A percentile compares a stretch with the other conserved stretches of the same genome.
phyloP scores from a whole-genome alignment of 106 monocot species.

The Ottelia alismoides region DNA sequence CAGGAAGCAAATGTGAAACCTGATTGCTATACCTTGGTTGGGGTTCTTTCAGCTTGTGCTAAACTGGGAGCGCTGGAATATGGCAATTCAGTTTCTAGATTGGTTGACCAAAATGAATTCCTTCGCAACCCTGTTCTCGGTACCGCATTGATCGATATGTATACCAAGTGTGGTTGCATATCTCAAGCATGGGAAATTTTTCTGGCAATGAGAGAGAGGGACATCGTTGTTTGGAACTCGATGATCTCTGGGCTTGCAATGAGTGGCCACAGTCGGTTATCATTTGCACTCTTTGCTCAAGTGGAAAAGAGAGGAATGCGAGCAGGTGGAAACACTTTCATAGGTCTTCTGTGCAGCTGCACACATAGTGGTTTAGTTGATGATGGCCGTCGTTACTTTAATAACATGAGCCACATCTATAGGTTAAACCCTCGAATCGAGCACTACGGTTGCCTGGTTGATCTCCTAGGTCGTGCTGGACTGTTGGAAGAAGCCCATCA shows the following conservation, averaged over 20 bases:
- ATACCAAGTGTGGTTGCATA: conserved; percentile 59
- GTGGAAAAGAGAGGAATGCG: conserved; percentile 30
- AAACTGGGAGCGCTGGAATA: conserved; percentile 55
- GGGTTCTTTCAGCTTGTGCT: conserved; percentile 62
- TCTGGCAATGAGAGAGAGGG: conserved; percentile 30
- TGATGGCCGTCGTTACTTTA: conserved; percentile 46
- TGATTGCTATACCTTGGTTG: conserved; percentile 61
- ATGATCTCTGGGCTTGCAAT: conserved; percentile 63
- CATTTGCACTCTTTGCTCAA: conserved; percentile 47
- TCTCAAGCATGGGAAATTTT: conserved; percentile 38
- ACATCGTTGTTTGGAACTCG: conserved; percentile 54
- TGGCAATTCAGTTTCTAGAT: conserved; percentile 20
- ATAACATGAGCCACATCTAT: conserved; percentile 33
- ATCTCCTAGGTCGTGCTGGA: conserved; percentile 59
- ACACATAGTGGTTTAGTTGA: conserved; percentile 59
- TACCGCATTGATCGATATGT: conserved; percentile 80
- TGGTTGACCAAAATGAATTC: conserved; percentile 23
- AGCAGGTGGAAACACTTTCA: conserved; percentile 48
- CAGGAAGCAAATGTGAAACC: conserved; percentile 28
- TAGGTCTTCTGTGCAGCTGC: conserved; percentile 56
- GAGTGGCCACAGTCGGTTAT: conserved; percentile 43
- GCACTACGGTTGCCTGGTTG: conserved; percentile 83
- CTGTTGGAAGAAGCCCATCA: conserved; percentile 52
- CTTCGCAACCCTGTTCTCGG: conserved; percentile 51
- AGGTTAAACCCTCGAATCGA: conserved; percentile 41